Evolutionary conservation across 2,329 filamentous ascomycete genomes (phyloP).

Genomic region (Cercospora zeina): DNA sequence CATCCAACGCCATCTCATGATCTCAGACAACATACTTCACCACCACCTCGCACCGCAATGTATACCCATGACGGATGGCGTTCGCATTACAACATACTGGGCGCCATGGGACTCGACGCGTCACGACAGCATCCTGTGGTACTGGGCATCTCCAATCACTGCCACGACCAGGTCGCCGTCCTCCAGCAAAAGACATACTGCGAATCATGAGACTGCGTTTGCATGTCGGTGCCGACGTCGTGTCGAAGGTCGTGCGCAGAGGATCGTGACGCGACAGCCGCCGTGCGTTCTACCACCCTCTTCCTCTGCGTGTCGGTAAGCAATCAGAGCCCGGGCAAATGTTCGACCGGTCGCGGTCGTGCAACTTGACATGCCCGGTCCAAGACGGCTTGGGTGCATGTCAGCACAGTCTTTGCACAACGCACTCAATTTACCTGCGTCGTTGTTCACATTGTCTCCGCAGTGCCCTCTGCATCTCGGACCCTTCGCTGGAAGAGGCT

Average conservation of each 20-base stretch:
- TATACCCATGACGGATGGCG: background rate
- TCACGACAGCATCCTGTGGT: background rate
- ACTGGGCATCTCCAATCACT: background rate
- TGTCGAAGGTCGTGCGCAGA: background rate
- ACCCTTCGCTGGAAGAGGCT: constrained; percentile 2
- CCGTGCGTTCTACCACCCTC: background rate
- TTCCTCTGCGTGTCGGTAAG: background rate
- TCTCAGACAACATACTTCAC: background rate
- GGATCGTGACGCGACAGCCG: background rate
- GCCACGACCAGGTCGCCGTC: background rate
- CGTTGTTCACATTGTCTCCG: constrained; percentile 7
- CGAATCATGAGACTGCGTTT: background rate
- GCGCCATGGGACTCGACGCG: background rate
- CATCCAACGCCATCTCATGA: background rate
- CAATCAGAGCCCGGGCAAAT: constrained; percentile 6
- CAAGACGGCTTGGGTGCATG: background rate
- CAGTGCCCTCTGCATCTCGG: constrained; percentile 9
- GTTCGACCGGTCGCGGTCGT: constrained; percentile 5
- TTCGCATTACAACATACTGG: background rate
- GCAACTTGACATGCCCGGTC: background rate
- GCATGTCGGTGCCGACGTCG: constrained; percentile 9
- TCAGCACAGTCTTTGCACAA: constrained; percentile 11
- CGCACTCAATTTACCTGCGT: constrained; percentile 20
- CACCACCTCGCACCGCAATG: background rate
- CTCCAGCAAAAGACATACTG: background rate